phyloP scores from a whole-genome alignment of 139 green algal genomes.

The Chlamydomonas sp. region DNA sequence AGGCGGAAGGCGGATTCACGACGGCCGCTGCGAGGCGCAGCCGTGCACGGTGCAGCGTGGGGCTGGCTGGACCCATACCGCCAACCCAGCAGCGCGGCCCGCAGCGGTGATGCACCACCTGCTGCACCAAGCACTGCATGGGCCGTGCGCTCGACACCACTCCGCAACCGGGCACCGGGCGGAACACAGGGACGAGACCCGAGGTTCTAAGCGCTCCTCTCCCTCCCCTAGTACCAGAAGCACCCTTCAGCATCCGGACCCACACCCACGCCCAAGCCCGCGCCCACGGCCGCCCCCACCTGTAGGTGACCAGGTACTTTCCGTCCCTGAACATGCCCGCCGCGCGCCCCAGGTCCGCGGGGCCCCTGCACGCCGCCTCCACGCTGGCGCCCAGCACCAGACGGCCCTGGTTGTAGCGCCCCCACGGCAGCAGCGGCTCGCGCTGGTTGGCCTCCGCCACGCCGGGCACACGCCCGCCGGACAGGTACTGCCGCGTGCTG shows the following conservation, averaged over 20 bases:
- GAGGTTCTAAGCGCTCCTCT: no score
- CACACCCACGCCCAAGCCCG: not conserved
- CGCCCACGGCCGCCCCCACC: not conserved
- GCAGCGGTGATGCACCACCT: no score
- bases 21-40: no score
- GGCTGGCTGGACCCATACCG: no score
- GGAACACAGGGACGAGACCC: not conserved
- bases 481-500: conserved; percentile 21
- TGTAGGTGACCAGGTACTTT: conserved; percentile 76
- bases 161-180: no score
- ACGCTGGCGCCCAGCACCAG: conserved; percentile 77
- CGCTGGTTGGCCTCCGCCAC: conserved; percentile 74
- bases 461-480: conserved; percentile 56
- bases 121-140: no score
- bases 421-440: conserved; percentile 85
- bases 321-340: conserved; percentile 41
- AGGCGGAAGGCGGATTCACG: no score
- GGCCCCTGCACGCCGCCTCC: conserved; percentile 70
- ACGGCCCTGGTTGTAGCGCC: conserved; percentile 58
- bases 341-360: conserved; percentile 61
- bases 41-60: no score
- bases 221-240: not conserved
- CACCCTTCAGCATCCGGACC: not conserved
- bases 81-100: no score
- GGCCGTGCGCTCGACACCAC: no score